Conservation (phyloP, 345 rosid genomes). For the Salix suchowensis region DNA sequence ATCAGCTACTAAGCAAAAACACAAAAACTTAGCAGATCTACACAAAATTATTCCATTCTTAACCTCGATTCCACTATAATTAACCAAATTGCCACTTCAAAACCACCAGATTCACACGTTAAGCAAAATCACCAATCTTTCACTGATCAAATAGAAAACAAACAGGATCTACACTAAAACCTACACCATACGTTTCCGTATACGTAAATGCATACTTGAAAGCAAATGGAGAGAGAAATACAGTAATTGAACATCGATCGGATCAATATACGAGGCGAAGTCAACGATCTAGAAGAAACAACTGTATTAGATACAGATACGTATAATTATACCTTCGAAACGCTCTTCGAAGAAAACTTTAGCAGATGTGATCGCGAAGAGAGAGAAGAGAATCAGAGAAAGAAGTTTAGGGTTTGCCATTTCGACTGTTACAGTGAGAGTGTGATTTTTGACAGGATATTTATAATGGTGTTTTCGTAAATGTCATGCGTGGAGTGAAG, state of each 20-base stretch:
- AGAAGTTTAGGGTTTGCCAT: conserved; percentile 30
- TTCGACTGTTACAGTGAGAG: conserved; percentile 1
- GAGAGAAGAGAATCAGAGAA: conserved; percentile 28
- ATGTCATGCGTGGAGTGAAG: not conserved
- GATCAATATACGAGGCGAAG: not conserved
- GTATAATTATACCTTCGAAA: conserved; percentile 55
- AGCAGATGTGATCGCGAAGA: conserved; percentile 49
- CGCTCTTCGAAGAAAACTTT: conserved; percentile 85
- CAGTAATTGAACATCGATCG: not conserved
- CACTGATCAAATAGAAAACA: not conserved
- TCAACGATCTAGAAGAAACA: not conserved
- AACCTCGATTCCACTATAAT: not conserved
- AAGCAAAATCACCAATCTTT: conserved; percentile 2
- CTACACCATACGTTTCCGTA: no score
- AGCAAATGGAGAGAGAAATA: not conserved
- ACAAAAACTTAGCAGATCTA: conserved; percentile 18
- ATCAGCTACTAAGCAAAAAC: not conserved
- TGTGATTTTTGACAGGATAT: not conserved
- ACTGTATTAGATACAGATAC: not conserved
- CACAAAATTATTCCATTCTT: not conserved
- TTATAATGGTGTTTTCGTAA: not conserved
- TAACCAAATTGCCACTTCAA: not conserved
- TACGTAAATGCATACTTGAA: not conserved
- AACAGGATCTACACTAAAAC: not conserved
- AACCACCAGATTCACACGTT: conserved; percentile 12